Conservation (phyloP, 2,329 filamentous ascomycete genomes). For the Cercospora sesami region DNA sequence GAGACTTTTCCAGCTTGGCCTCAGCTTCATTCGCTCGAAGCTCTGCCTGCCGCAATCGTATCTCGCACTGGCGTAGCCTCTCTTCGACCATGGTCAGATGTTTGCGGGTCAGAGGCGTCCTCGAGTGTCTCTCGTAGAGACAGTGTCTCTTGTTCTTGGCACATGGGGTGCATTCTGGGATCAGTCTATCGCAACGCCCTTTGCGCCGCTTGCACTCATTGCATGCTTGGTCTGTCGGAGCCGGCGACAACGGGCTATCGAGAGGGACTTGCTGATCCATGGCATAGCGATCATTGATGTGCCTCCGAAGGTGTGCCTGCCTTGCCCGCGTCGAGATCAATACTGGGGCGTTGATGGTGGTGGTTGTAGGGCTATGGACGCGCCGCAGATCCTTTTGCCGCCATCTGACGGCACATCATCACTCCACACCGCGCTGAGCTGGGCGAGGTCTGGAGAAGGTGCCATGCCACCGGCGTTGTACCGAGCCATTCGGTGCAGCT, state of each 20-base stretch:
- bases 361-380: neutral
- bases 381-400: slow-evolving; percentile 1
- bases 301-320: neutral
- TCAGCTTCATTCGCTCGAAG: slow-evolving; percentile 30
- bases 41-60: slow-evolving; percentile 26
- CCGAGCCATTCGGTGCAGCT: neutral
- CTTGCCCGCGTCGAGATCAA: neutral
- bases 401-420: neutral
- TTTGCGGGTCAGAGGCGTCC: slow-evolving; percentile 52
- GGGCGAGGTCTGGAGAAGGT: neutral
- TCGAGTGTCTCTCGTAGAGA: slow-evolving; percentile 52
- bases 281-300: neutral
- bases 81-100: slow-evolving; percentile 50
- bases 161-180: slow-evolving; percentile 45
- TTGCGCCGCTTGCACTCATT: slow-evolving; percentile 36
- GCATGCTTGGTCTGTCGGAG: slow-evolving; percentile 29
- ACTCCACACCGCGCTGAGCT: neutral
- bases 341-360: neutral
- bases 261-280: slow-evolving; percentile 26
- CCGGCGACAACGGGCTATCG: slow-evolving; percentile 3
- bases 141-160: slow-evolving; percentile 49
- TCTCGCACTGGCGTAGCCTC: slow-evolving; percentile 39
- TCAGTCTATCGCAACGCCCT: slow-evolving; percentile 34
- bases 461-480: neutral
- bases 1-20: slow-evolving; percentile 19